These are phyloP conservation scores for Thermomyces lanuginosus DNA, from an alignment of 2,329 filamentous ascomycete genomes.

Conservation along the genomic window DNA sequence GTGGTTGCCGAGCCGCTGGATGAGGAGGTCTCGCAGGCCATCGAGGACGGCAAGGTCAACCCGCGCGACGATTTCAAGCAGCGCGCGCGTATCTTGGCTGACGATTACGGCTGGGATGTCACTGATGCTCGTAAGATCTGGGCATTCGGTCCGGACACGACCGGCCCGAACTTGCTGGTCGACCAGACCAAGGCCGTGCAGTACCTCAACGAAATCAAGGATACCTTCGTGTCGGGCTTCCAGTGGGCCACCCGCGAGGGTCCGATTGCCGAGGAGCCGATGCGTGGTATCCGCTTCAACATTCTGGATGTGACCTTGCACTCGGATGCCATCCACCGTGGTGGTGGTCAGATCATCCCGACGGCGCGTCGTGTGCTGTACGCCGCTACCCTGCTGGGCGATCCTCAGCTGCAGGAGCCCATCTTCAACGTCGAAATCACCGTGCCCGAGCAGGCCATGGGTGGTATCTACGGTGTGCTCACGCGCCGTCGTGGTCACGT, in stretches of 20 bases:
- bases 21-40: conserved; percentile 81
- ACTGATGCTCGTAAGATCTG: conserved; percentile 99
- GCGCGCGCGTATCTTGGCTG: conserved; percentile 86
- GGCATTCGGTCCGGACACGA: conserved; percentile 98
- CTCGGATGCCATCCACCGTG: conserved; percentile 98
- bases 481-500: conserved; percentile 97
- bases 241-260: conserved; percentile 98
- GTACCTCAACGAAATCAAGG: conserved; percentile 99
- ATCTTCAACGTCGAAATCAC: conserved; percentile 99
- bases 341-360: conserved; percentile 97
- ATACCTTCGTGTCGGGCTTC: conserved; percentile 98
- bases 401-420: conserved; percentile 85
- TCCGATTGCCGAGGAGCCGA: conserved; percentile 93
- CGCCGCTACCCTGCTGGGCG: conserved; percentile 76
- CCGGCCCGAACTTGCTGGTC: conserved; percentile 91
- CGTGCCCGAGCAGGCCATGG: conserved; percentile 96
- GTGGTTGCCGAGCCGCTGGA: conserved; percentile 77
- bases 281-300: conserved; percentile 96
- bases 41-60: conserved; percentile 79
- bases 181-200: conserved; percentile 99
- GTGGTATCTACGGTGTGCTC: conserved; percentile 98
- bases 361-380: conserved; percentile 96
- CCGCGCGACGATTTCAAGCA: conserved; percentile 98
- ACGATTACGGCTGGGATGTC: conserved; percentile 98
- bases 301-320: conserved; percentile 98